Evolutionary conservation across 2,329 filamentous ascomycete species (phyloP).

Genomic region (Chrysoporthe puriensis): DNA sequence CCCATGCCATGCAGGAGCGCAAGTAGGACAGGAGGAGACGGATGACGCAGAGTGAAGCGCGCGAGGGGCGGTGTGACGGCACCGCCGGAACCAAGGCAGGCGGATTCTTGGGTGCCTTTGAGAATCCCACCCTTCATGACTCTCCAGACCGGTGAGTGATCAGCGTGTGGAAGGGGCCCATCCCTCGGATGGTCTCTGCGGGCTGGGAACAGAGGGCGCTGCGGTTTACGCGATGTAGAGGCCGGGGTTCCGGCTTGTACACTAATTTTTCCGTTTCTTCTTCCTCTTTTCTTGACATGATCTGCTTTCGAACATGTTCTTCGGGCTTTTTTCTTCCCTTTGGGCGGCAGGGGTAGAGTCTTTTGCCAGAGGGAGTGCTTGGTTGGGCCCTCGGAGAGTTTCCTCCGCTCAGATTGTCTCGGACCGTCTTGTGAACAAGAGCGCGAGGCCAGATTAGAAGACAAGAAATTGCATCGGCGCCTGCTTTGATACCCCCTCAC

Average conservation of each 20-base stretch:
- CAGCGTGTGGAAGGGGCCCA: background rate
- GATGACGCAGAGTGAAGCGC: too few species aligned
- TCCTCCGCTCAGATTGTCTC: background rate
- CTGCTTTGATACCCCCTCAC: background rate
- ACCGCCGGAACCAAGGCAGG: background rate
- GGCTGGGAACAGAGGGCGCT: background rate
- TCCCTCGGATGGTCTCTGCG: background rate
- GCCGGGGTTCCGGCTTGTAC: background rate
- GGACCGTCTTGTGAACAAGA: background rate
- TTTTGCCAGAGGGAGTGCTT: background rate
- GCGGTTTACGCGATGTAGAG: background rate
- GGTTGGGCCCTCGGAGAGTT: background rate
- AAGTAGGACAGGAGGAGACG: background rate
- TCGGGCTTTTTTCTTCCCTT: background rate
- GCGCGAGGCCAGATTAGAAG: background rate
- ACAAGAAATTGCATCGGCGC: background rate
- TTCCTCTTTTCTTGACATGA: background rate
- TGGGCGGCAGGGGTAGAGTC: background rate
- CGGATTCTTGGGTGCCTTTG: background rate
- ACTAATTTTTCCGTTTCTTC: background rate
- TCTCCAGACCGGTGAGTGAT: background rate
- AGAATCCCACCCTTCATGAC: background rate
- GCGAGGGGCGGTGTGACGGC: background rate
- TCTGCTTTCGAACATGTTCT: too few species aligned
- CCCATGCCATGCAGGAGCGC: constrained; percentile 14